Percentiles rank a stretch among this genome's conserved stretches.
phyloP scores from a whole-genome alignment of 768 basidiomycete genomes.

The Sporobolomyces phaffii region DNA sequence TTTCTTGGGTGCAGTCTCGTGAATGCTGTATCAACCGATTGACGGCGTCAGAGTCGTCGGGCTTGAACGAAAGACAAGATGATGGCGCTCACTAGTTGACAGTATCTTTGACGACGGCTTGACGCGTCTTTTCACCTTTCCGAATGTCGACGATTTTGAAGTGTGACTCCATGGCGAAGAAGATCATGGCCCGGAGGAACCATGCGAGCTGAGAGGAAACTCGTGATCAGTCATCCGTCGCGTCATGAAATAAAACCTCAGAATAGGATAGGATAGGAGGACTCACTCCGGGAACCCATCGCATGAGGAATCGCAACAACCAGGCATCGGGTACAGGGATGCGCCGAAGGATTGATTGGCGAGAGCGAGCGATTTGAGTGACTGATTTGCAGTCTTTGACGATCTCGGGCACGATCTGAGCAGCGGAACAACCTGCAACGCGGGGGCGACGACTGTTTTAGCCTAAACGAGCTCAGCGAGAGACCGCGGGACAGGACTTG shows the following conservation, averaged over 20 bases:
- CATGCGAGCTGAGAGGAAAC: slow-evolving; percentile 13
- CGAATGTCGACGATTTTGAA: slow-evolving; percentile 21
- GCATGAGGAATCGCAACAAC: slow-evolving; percentile 8
- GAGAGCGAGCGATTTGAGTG: slow-evolving; percentile 38
- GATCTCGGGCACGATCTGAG: slow-evolving; percentile 39
- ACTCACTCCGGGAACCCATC: slow-evolving; percentile 26
- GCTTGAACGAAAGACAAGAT: too few relatives aligned
- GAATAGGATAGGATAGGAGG: too few relatives aligned
- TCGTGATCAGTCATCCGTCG: neutral
- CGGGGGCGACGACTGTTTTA: neutral
- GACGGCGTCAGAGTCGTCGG: too few relatives aligned
- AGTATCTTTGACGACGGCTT: neutral
- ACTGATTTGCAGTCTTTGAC: slow-evolving; percentile 20
- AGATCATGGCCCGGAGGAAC: slow-evolving; percentile 18
- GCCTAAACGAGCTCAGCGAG: too few relatives aligned
- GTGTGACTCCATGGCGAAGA: slow-evolving; percentile 10
- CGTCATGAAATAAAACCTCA: too few relatives aligned
- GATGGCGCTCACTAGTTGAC: slow-evolving; percentile 16
- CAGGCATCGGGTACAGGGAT: slow-evolving; percentile 4
- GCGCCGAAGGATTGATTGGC: slow-evolving; percentile 36
- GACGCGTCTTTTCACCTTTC: slow-evolving; percentile 21
- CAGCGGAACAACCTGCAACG: slow-evolving; percentile 36
- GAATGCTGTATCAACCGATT: too few relatives aligned
- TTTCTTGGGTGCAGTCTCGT: slow-evolving; percentile 34
- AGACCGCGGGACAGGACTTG: neutral